These are phyloP conservation scores for Stagonosporopsis tanaceti DNA, from an alignment of 2,329 filamentous ascomycete genomes.

Conservation along the genomic window DNA sequence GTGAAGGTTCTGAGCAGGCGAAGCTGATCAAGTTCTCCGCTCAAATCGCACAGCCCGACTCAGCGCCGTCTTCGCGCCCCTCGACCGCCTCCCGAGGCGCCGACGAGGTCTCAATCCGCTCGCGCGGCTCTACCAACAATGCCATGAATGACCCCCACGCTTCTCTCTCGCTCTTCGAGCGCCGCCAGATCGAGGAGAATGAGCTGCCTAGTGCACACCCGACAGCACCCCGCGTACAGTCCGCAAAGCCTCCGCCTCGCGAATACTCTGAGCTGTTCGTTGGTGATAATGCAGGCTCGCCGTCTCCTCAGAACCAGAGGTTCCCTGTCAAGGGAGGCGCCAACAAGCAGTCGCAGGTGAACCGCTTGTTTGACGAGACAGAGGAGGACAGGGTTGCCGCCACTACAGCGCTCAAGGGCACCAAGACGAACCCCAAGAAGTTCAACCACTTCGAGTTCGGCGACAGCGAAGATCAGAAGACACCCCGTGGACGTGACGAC, in stretches of 20 bases:
- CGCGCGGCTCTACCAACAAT: conserved; percentile 49
- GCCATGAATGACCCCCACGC: conserved; percentile 63
- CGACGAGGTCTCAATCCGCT: conserved; percentile 49
- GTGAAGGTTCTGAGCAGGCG: conserved; percentile 83
- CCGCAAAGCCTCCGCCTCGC: conserved; percentile 74
- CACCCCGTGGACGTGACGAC: conserved; percentile 41
- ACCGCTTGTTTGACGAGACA: conserved; percentile 66
- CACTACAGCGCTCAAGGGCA: conserved; percentile 50
- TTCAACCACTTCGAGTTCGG: conserved; percentile 87
- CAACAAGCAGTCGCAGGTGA: conserved; percentile 60
- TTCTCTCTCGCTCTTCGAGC: conserved; percentile 76
- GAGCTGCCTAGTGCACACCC: conserved; percentile 57
- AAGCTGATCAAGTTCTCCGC: conserved; percentile 72
- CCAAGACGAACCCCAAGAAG: conserved; percentile 77
- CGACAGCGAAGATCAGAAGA: conserved; percentile 62
- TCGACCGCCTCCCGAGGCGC: conserved; percentile 44
- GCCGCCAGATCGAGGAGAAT: conserved; percentile 69
- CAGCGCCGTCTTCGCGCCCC: conserved; percentile 42
- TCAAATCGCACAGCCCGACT: conserved; percentile 41
- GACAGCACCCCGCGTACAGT: conserved; percentile 66
- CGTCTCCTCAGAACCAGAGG: conserved; percentile 54
- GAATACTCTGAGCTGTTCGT: conserved; percentile 75
- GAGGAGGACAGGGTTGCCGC: conserved; percentile 51
- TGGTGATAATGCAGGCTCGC: conserved; percentile 55
- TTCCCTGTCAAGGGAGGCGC: conserved; percentile 54